phyloP scores from a whole-genome alignment of 257 asterid species.

The Salvia rosmarinus region DNA sequence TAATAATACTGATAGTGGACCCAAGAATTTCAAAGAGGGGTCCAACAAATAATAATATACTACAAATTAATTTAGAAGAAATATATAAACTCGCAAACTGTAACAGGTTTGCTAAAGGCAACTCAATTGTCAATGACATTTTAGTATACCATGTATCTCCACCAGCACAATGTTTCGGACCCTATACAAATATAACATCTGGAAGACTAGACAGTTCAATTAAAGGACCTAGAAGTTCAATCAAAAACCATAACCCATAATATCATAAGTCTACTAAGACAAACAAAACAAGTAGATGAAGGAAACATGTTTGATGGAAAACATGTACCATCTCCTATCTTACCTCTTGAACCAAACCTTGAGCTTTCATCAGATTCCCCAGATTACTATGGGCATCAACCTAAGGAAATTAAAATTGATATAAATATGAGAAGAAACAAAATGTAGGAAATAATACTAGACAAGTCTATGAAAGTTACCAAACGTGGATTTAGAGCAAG shows the following conservation, averaged over 20 bases:
- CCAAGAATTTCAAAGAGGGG: not conserved
- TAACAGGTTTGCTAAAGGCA: not conserved
- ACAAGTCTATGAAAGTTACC: slow-evolving; percentile 51
- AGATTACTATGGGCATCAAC: slow-evolving; percentile 99
- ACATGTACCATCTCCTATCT: slow-evolving; percentile 26
- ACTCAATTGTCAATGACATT: not conserved
- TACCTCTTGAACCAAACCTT: slow-evolving; percentile 94
- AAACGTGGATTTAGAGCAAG: slow-evolving; percentile 84
- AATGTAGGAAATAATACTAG: not conserved
- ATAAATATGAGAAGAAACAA: slow-evolving; percentile 22
- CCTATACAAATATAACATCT: not conserved
- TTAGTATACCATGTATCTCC: not conserved
- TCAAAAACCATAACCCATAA: slow-evolving; percentile 10
- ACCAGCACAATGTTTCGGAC: not conserved
- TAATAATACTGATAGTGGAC: not conserved
- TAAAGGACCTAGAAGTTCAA: slow-evolving; percentile 25
- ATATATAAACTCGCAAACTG: not conserved
- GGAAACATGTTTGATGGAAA: not conserved
- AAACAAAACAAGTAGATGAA: slow-evolving; percentile 6
- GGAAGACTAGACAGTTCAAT: not conserved
- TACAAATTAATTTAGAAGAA: not conserved
- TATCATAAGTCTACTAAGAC: slow-evolving; percentile 14
- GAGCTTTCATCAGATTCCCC: slow-evolving; percentile 99
- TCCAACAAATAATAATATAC: not conserved
- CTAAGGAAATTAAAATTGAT: slow-evolving; percentile 46